Base-by-base conservation (phyloP, 257 asterid species). In the Galeopsis tetrahit region DNA sequence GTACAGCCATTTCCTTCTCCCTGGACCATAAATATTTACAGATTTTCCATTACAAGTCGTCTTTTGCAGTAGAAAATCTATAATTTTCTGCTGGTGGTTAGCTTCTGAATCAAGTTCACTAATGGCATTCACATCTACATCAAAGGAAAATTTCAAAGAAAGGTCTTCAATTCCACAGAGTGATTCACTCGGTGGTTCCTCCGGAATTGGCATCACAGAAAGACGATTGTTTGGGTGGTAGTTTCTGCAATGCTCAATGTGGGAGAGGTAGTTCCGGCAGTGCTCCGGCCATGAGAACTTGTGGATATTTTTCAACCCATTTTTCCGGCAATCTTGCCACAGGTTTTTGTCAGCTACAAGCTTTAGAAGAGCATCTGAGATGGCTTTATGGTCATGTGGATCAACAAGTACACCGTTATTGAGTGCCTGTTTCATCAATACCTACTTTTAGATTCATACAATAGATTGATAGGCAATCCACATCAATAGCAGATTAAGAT, bases 211-310 rank as follows among this genome's bases (percentile, higher is more conserved):
- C 76, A 83, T 79, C 71, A 85, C 81, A 57, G 80, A 78, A 35
- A 82, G 85, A 76, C 66, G 84, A 63, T 76, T 83, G 61, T 66
- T 78, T 14, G 90, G 86, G 70, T 85, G 85, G 81, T 74, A 39
- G 13, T 73, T 68, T 73, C 82, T 84, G 83, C 88, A 84, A 43
- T 74, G 85, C 81, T 83, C 87, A 46, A 87, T 39, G 55, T 84
- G 82, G 59, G 85, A 76, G 36, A 88, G 87, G 85, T 88, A 88
- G 79, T 72, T 86, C 36, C 71, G 85, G 74, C 92, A 88, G 76
- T 86, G 95, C 80, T 88, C 92, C 43, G 86, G 86, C 96, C 96
- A 86, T 60, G 92, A 86, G 82, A 86, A 89, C 53, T 51, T 76
- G 62, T 86, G 92, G 79, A 89, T 86, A 46, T 86, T 78, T 73